phyloP scores from a whole-genome alignment of 176 grass and related monocot species.

The Olyra latifolia region DNA sequence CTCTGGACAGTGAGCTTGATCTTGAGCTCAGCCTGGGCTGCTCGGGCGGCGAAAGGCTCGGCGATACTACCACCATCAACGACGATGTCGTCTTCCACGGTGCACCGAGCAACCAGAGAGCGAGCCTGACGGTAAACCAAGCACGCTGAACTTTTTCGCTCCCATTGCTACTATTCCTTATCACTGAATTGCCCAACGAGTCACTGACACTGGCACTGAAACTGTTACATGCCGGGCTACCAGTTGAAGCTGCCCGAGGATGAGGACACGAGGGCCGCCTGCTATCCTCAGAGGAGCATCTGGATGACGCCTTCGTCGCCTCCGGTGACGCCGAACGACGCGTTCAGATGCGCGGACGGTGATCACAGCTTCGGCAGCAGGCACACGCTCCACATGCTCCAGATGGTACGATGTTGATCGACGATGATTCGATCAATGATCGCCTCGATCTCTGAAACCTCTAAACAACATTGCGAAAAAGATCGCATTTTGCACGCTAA shows the following conservation, averaged over 20 bases:
- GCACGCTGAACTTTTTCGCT: background rate
- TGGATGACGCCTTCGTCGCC: constrained; percentile 9
- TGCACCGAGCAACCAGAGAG: constrained; percentile 20
- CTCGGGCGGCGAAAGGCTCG: constrained; percentile 32
- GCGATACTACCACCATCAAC: background rate
- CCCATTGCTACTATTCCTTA: background rate
- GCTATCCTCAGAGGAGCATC: background rate
- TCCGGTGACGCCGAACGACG: background rate
- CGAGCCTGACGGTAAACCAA: constrained; percentile 17
- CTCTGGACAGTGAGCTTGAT: constrained; percentile 39
- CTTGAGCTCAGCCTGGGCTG: constrained; percentile 61
- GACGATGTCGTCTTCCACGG: background rate
- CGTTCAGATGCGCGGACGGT: background rate
- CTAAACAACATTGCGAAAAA: background rate
- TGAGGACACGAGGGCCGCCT: background rate
- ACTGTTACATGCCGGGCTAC: background rate
- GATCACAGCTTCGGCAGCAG: background rate
- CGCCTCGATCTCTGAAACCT: background rate
- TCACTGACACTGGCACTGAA: background rate
- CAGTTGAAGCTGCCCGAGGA: constrained; percentile 45
- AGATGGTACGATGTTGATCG: constrained; percentile 22
- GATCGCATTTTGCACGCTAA: background rate
- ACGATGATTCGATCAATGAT: background rate
- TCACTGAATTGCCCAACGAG: background rate
- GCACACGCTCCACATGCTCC: constrained; percentile 31